Evolutionary conservation across 768 basidiomycete species (phyloP).

Genomic region (Chlorophyllum brunneum): DNA sequence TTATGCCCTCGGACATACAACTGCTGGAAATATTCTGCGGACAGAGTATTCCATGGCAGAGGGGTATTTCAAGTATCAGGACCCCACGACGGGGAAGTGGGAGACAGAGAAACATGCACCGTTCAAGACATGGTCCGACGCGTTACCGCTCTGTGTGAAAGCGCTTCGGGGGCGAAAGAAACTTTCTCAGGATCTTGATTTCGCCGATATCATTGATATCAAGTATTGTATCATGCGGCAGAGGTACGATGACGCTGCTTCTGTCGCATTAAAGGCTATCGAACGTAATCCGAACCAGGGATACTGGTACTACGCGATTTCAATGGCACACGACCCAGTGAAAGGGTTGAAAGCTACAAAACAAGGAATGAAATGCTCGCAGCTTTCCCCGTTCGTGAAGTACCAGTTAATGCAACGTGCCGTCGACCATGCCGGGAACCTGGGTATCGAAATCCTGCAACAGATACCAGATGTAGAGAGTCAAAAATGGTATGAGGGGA

Average conservation of each 20-base stretch:
- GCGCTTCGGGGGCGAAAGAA: constrained; percentile 43
- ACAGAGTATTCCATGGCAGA: constrained; percentile 62
- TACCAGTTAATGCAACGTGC: constrained; percentile 59
- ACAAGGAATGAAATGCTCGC: constrained; percentile 58
- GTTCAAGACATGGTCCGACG: constrained; percentile 58
- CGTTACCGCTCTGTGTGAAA: constrained; percentile 53
- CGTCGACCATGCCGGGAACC: constrained; percentile 53
- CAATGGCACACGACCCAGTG: constrained; percentile 42
- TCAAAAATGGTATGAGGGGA: constrained; percentile 52
- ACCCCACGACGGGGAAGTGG: too few relatives aligned
- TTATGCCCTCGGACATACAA: constrained; percentile 44
- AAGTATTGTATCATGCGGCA: constrained; percentile 51
- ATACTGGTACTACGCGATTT: constrained; percentile 63
- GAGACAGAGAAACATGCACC: constrained; percentile 42
- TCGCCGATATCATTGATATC: constrained; percentile 63
- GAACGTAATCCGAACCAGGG: constrained; percentile 54
- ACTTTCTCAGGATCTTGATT: constrained; percentile 39
- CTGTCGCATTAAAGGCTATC: constrained; percentile 42
- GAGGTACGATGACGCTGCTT: constrained; percentile 45
- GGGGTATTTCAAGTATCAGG: constrained; percentile 47
- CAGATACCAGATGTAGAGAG: constrained; percentile 37
- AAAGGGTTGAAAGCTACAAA: constrained; percentile 60
- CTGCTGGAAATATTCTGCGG: constrained; percentile 45
- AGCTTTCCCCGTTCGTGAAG: constrained; percentile 51
- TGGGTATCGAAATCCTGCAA: constrained; percentile 48